These are phyloP conservation scores for Plenodomus lindquistii DNA, from an alignment of 2,329 filamentous ascomycete species.

Conservation along the genomic window DNA sequence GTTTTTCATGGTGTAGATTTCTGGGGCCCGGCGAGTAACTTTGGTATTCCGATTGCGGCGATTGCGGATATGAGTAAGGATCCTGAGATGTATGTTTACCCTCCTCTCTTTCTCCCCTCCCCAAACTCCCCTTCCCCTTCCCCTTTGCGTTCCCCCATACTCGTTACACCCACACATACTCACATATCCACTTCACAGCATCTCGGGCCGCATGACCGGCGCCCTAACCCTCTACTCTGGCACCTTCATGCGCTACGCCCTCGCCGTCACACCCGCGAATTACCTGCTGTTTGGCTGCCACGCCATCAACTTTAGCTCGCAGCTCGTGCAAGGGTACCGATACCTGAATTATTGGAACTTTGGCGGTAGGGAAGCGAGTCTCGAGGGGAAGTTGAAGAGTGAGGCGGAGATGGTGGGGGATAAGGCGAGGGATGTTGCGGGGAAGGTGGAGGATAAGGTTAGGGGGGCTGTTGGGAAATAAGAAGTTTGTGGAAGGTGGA, in stretches of 20 bases:
- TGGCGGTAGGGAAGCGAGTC: slow-evolving; percentile 50
- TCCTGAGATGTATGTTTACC: slow-evolving; percentile 52
- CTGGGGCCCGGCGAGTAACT: slow-evolving; percentile 58
- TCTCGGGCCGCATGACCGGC: slow-evolving; percentile 67
- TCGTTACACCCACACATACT: neutral
- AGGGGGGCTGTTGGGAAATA: slow-evolving; percentile 16
- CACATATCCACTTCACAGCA: slow-evolving; percentile 49
- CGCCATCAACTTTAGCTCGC: slow-evolving; percentile 65
- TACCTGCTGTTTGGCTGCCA: slow-evolving; percentile 72
- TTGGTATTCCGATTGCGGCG: slow-evolving; percentile 58
- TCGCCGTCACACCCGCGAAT: slow-evolving; percentile 66
- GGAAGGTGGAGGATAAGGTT: slow-evolving; percentile 12
- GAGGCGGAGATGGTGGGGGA: slow-evolving; percentile 28
- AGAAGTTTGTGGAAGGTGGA: neutral
- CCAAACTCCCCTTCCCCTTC: neutral
- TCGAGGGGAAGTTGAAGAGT: slow-evolving; percentile 46
- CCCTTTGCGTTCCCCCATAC: neutral
- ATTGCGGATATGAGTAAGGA: slow-evolving; percentile 60
- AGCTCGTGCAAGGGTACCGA: slow-evolving; percentile 64
- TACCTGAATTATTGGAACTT: slow-evolving; percentile 64
- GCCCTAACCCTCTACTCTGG: slow-evolving; percentile 64
- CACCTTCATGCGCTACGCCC: slow-evolving; percentile 69
- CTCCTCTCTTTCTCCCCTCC: neutral
- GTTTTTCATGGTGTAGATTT: slow-evolving; percentile 46
- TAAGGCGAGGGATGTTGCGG: slow-evolving; percentile 6